Base-by-base conservation (phyloP, 257 asterid species). In the Misopates orontium region DNA sequence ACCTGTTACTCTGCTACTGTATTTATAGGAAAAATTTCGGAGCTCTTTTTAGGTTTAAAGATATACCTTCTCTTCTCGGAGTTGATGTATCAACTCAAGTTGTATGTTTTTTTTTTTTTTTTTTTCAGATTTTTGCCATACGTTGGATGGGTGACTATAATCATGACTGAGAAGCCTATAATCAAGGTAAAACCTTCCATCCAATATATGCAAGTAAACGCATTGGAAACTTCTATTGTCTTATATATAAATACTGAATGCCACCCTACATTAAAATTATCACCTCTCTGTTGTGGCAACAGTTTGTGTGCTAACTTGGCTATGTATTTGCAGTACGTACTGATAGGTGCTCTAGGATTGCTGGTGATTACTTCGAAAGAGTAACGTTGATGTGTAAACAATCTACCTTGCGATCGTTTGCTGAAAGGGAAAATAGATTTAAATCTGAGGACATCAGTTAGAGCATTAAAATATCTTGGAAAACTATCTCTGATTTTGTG, bases 91-190 rank as follows among this genome's bases (percentile, higher is more conserved):
- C 40, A 60, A 56, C 66, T 10, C 62, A 41, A 20, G 17, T 25
- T 68, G 21, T 44, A 14, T 10, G 58, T 64, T 64, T 54, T 52
- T 69, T 67, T 60, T 67, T 56, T 64, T 50, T 49, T 69, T 69
- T 60, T 67, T 56, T 71, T 67, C 85, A 94, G 99, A 73, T 94
- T 94, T 82, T 81, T 94, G 84, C 97, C 97, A 6, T 94, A 94
- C 44, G 99, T 94, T 12, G 99, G 99, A 8, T 94, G 99, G 99
- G 99, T 94, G 62, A 94, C 99, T 0, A 94, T 94, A 65, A 88
- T 94, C 75, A 94, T 94, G 99, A 94, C 99, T 1, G 99, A 94
- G 73, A 90, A 94, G 83, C 99, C 99, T 41, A 82, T 90, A 67
- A 83, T 93, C 89, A 93, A 93, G 99, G 99, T 93, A 57, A n/a